A percentile compares a stretch with the other conserved stretches of the same genome.
Conservation (phyloP, 2,329 filamentous ascomycete genomes). For the Talaromyces sp. region DNA sequence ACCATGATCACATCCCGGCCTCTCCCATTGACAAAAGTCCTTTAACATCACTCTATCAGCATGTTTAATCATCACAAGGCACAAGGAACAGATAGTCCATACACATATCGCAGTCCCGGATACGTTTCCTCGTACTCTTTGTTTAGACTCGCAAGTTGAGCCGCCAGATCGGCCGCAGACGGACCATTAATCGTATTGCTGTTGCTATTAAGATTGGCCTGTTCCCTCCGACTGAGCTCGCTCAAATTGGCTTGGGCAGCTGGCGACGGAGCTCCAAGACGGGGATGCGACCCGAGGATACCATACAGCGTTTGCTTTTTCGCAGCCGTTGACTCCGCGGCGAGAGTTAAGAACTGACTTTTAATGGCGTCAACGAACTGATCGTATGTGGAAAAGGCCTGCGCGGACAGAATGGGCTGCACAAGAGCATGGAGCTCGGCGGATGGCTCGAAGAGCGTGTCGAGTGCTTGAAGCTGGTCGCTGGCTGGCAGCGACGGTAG, state of each 20-base stretch:
- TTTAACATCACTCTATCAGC: slow-evolving; percentile 19
- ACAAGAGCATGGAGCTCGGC: slow-evolving; percentile 66
- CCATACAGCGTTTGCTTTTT: slow-evolving; percentile 57
- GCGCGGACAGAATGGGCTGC: slow-evolving; percentile 57
- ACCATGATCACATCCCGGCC: slow-evolving; percentile 68
- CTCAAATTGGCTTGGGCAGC: slow-evolving; percentile 56
- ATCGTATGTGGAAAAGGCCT: slow-evolving; percentile 60
- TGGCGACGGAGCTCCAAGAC: slow-evolving; percentile 58
- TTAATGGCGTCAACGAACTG: slow-evolving; percentile 64
- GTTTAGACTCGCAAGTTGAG: slow-evolving; percentile 60
- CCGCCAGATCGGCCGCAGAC: slow-evolving; percentile 45
- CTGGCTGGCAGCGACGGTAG: slow-evolving; percentile 52
- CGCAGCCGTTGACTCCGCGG: slow-evolving; percentile 44
- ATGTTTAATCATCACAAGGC: not conserved
- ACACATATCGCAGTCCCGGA: slow-evolving; percentile 76
- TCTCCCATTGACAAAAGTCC: slow-evolving; percentile 82
- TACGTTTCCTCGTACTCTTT: slow-evolving; percentile 72
- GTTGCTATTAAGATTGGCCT: slow-evolving; percentile 62
- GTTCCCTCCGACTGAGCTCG: slow-evolving; percentile 72
- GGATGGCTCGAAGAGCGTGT: slow-evolving; percentile 80
- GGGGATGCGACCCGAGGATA: slow-evolving; percentile 75
- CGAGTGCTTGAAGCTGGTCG: slow-evolving; percentile 53
- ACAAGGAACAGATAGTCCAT: not conserved
- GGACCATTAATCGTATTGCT: slow-evolving; percentile 34
- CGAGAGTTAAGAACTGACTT: slow-evolving; percentile 55